Percentiles rank a stretch among this genome's conserved stretches.
These are phyloP conservation scores for Boechera retrofracta DNA, from an alignment of 345 rosid species.

Conservation along the genomic window DNA sequence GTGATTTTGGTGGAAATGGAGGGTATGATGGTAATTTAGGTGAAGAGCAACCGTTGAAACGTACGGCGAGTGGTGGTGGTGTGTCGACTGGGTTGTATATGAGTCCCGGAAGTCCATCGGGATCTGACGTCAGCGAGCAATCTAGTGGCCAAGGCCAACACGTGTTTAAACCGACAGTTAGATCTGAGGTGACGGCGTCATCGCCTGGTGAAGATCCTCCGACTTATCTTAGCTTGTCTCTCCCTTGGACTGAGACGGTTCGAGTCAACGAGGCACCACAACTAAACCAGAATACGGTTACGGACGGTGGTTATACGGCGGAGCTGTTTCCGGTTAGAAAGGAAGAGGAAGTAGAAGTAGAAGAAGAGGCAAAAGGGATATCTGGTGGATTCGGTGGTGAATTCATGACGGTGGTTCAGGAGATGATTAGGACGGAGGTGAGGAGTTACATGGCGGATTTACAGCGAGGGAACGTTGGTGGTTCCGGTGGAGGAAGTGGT, in stretches of 20 bases:
- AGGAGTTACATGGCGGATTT: constrained; percentile 74
- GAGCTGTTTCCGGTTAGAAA: constrained; percentile 42
- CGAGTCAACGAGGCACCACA: constrained; percentile 49
- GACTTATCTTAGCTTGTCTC: constrained; percentile 70
- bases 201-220: constrained; percentile 56
- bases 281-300: constrained; percentile 26
- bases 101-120: constrained; percentile 80
- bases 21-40: constrained; percentile 65
- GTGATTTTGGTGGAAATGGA: constrained; percentile 40
- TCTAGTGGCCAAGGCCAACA: constrained; percentile 51
- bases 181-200: constrained; percentile 60
- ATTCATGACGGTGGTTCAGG: constrained; percentile 85
- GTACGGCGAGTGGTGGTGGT: constrained; percentile 72
- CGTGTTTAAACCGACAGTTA: constrained; percentile 56
- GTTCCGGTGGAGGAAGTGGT: constrained; percentile 45
- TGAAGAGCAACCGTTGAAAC: constrained; percentile 64
- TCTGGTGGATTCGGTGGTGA: constrained; percentile 71
- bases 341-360: constrained; percentile 33
- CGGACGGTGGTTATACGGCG: constrained; percentile 33
- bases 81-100: constrained; percentile 62
- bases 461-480: constrained; percentile 52
- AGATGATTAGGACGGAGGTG: constrained; percentile 88
- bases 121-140: constrained; percentile 80
- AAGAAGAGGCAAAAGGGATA: constrained; percentile 40
- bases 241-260: constrained; percentile 61